phyloP scores from a whole-genome alignment of 306 rosid species.

The Vachellia collinsii region DNA sequence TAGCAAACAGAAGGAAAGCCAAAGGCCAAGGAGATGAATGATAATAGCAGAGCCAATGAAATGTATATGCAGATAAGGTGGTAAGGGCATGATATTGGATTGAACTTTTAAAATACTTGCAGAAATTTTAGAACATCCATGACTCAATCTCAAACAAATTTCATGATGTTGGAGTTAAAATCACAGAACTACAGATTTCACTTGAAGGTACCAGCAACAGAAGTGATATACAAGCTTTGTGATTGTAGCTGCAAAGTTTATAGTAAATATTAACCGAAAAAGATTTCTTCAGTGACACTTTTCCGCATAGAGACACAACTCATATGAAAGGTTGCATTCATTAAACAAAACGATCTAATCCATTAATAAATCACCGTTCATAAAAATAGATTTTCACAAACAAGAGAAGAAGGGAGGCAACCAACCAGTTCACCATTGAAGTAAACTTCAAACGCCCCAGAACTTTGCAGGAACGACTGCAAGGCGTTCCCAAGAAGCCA shows the following conservation, averaged over 20 bases:
- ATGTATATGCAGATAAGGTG: slow-evolving; percentile 6
- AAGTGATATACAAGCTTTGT: background rate
- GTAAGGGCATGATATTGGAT: slow-evolving; percentile 24
- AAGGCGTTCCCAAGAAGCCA: slow-evolving; percentile 89
- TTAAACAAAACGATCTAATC: slow-evolving; percentile 12
- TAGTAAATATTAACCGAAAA: background rate
- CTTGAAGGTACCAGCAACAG: background rate
- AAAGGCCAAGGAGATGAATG: slow-evolving; percentile 1
- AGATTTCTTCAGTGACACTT: slow-evolving; percentile 13
- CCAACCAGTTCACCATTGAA: slow-evolving; percentile 83
- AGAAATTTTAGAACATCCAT: background rate
- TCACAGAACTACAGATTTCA: background rate
- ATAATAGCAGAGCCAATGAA: background rate
- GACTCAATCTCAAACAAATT: slow-evolving; percentile 15
- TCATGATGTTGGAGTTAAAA: background rate
- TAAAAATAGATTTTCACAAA: background rate
- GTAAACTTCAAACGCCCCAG: slow-evolving; percentile 84
- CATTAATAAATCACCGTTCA: slow-evolving; percentile 5
- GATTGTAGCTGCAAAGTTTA: slow-evolving; percentile 1
- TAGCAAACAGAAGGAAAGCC: slow-evolving; percentile 2
- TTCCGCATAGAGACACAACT: slow-evolving; percentile 10
- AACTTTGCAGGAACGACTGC: slow-evolving; percentile 79
- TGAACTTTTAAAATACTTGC: background rate
- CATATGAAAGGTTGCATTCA: slow-evolving; percentile 21
- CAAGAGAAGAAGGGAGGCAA: slow-evolving; percentile 34